These are phyloP conservation scores for Thermothielavioides terrestris DNA, from an alignment of 495 filamentous ascomycete genomes.

Conservation along the genomic window DNA sequence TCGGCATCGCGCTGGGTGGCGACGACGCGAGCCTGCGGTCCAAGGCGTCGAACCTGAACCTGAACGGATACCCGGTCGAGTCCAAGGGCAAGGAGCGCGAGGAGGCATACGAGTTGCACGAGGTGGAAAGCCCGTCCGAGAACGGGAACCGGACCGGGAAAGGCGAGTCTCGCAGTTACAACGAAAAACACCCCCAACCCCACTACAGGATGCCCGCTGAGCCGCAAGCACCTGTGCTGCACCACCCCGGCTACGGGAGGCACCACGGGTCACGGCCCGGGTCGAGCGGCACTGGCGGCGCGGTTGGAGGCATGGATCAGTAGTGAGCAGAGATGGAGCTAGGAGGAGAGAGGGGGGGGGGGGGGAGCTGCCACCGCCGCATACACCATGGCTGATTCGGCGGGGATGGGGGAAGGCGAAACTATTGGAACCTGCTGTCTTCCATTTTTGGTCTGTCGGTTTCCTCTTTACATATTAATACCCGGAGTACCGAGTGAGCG, in stretches of 20 bases:
- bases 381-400: no score
- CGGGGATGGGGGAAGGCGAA: not conserved
- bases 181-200: no score
- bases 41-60: slow-evolving; percentile 19
- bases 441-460: slow-evolving; percentile 1
- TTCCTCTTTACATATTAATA: slow-evolving; percentile 5
- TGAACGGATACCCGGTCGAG: slow-evolving; percentile 14
- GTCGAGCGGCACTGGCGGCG: slow-evolving; percentile 3
- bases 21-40: slow-evolving; percentile 22
- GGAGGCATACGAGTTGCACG: slow-evolving; percentile 26
- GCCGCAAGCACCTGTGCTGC: slow-evolving; percentile 24
- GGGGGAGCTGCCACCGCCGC: not conserved
- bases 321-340: not conserved
- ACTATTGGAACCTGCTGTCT: no score
- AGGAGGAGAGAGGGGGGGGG: not conserved
- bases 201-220: slow-evolving; percentile 19
- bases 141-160: not conserved
- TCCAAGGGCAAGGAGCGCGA: slow-evolving; percentile 28
- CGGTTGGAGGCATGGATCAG: not conserved
- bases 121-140: slow-evolving; percentile 24
- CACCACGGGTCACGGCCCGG: slow-evolving; percentile 13
- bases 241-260: slow-evolving; percentile 28
- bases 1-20: slow-evolving; percentile 31
- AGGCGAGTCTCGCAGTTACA: no score
- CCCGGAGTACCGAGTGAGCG: slow-evolving; percentile 2